Evolutionary conservation across 306 rosid species (phyloP), one percentile per base, ranked within the genome.

Genomic region (Gynostemma pentaphyllum): DNA sequence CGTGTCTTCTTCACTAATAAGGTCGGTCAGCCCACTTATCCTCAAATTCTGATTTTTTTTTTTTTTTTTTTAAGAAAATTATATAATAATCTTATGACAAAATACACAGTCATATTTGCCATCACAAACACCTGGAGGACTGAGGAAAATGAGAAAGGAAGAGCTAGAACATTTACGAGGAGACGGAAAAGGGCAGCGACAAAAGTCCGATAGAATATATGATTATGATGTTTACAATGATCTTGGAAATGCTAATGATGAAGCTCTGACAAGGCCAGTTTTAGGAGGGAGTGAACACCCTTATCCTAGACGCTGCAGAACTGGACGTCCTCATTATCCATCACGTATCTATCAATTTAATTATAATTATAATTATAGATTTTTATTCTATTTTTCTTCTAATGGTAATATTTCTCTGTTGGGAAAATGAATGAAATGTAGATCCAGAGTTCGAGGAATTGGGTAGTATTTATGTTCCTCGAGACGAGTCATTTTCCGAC

Each of bases 401-500:
- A 10, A 8, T 1, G 2, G 3, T 8, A 41, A 41, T 8, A 41
- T 1, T 8, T 15, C 2, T 8, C 9, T 8, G 1, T 41, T 2
- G 9, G 14, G 14, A 8, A n/a, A n/a, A n/a, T n/a, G n/a, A n/a
- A n/a, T n/a, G n/a, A 41, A 10, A 8, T 8, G 45, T 69, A 85
- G 94, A 78, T 69, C 62, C 76, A 0, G 21, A n/a, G n/a, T n/a
- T n/a, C n/a, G n/a, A n/a, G n/a, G n/a, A n/a, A n/a, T n/a, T n/a
- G n/a, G n/a, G n/a, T n/a, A 66, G 24, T 2, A n/a, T 84, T 2
- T 87, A 87, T 11, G 95, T 87, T 53, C 95, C 95, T 0, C 68
- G 87, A 49, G 95, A 87, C 24, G 94, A 86, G 66, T 9, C 54
- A 22, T 87, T 87, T 75, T 46, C 86, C 0, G 83, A 74, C 26